Evolutionary conservation across 495 filamentous ascomycete genomes (phyloP), one percentile per base, ranked within the genome.

Genomic region (Pseudoneurospora amorphoporcata): DNA sequence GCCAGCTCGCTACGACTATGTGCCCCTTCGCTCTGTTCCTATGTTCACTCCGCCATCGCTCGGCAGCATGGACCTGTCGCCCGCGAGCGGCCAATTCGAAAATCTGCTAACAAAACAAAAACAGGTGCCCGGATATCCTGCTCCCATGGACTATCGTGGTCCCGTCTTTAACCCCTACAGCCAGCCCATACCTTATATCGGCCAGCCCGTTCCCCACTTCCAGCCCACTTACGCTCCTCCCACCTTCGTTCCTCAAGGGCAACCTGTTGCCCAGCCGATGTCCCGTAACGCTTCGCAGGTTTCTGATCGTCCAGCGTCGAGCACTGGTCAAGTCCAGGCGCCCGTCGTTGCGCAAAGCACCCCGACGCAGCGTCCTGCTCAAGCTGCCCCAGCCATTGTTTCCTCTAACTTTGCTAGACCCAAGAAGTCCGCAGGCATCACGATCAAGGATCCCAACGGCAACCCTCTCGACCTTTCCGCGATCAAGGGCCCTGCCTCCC

Each of bases 201-300:
- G 80, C 32, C 87, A 83, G 74, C 83, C 75, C 40, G 75, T 76
- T 19, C 80, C 80, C 77, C 80, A 84, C 73, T 47, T 88, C 81
- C 72, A 82, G 70, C 76, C 84, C 69, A 35, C 83, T 72, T 84
- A 84, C 82, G 80, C 84, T 72, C 73, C 86, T 77, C 90, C 86
- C 29, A 65, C 53, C 23, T 79, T 73, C 69, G 73, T 76, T 76
- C 77, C 70, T 81, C 90, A 75, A 84, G 83, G 73, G 79, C 84
- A 76, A 83, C 84, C 65, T 86, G 88, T 79, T 82, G 77, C 89
- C 17, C 87, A 89, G 29, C 83, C 90, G 10, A 92, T 97, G 88
- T 95, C 94, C 8, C 91, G 94, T 76, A 91, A 89, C 68, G 88
- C 92, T 4, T 97, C 94, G 8, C 91, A 95, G 78, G 83, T 94